Conservation (phyloP, 129 eudicot species). For the Saussurea involucrata region DNA sequence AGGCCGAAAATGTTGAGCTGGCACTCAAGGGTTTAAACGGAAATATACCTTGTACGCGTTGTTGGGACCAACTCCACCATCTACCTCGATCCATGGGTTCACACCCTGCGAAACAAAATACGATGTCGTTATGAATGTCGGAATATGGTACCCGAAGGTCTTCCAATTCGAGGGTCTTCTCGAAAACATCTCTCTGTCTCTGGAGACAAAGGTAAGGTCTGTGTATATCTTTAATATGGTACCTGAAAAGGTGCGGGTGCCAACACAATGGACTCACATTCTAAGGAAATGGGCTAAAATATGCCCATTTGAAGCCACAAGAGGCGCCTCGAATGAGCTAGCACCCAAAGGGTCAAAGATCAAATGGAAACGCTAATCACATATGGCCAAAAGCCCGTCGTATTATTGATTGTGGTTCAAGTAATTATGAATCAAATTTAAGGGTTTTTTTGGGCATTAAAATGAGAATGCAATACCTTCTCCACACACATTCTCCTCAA, state of each 20-base stretch:
- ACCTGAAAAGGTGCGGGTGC: background rate
- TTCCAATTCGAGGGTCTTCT: background rate
- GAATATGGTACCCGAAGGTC: background rate
- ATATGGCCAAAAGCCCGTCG: background rate
- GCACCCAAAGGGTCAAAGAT: background rate
- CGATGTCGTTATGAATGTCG: background rate
- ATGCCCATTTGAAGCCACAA: too few relatives aligned
- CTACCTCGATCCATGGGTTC: conserved; percentile 99
- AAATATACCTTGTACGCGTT: conserved; percentile 84
- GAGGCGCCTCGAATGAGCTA: background rate
- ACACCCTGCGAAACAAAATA: conserved; percentile 57
- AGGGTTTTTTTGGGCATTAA: background rate
- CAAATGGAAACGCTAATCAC: background rate
- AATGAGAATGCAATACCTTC: conserved; percentile 48
- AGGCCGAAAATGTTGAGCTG: background rate
- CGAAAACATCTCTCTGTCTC: background rate
- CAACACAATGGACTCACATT: background rate
- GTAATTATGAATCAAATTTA: background rate
- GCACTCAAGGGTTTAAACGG: conserved; percentile 54
- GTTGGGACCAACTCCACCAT: conserved; percentile 95
- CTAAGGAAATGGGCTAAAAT: background rate
- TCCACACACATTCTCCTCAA: conserved; percentile 89
- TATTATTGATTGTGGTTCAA: background rate
- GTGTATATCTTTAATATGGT: background rate
- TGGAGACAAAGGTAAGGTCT: background rate